A percentile compares a stretch with the other conserved stretches of the same genome.
Conservation (phyloP, 2,329 filamentous ascomycete species). For the Monilinia polystroma region DNA sequence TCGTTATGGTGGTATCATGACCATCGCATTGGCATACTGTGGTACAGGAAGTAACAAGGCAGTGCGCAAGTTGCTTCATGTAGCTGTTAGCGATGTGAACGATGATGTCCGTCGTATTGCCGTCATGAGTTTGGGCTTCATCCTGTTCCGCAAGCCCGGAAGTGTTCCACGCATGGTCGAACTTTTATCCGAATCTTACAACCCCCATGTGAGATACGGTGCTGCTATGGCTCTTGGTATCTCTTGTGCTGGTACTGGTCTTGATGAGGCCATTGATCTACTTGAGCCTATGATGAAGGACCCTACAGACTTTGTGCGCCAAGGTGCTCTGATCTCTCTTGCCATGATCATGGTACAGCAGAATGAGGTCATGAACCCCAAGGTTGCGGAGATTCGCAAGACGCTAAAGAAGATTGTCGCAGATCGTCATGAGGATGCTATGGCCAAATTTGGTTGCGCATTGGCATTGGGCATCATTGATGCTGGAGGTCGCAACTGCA, state of each 20-base stretch:
- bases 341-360: constrained; percentile 99
- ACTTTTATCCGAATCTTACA: constrained; percentile 96
- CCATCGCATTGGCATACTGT: constrained; percentile 96
- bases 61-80: constrained; percentile 90
- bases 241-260: constrained; percentile 91
- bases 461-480: constrained; percentile 96
- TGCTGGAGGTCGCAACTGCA: constrained; percentile 96
- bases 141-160: constrained; percentile 95
- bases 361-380: constrained; percentile 97
- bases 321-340: constrained; percentile 89
- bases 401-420: constrained; percentile 90
- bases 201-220: constrained; percentile 95
- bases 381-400: constrained; percentile 87
- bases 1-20: constrained; percentile 96
- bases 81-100: constrained; percentile 96
- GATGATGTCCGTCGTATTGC: constrained; percentile 95
- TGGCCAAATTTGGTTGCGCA: constrained; percentile 97
- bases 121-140: constrained; percentile 97
- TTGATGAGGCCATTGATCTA: constrained; percentile 94
- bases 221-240: constrained; percentile 98
- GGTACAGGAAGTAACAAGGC: constrained; percentile 98
- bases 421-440: constrained; percentile 96
- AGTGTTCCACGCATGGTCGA: constrained; percentile 99
- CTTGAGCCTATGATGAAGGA: constrained; percentile 99
- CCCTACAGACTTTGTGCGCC: constrained; percentile 95